These are phyloP conservation scores for Hemileia vastatrix DNA, from an alignment of 1,284 basidiomycete genomes.

Conservation along the genomic window DNA sequence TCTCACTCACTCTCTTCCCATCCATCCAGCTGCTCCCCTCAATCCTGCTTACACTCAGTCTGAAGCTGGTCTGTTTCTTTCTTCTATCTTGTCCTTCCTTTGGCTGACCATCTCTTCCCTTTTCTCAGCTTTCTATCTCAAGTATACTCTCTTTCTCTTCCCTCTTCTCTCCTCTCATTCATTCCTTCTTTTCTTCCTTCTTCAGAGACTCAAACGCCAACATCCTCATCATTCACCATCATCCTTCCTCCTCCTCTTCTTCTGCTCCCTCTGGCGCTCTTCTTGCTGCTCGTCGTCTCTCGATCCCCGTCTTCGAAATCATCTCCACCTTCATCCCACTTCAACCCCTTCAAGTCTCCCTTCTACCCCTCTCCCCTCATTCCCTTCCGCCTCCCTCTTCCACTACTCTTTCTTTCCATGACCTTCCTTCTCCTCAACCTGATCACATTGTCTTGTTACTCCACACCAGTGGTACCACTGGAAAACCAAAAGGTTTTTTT, in stretches of 20 bases:
- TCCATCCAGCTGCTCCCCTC: conserved; percentile 44
- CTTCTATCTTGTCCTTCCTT: background rate
- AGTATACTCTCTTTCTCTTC: background rate
- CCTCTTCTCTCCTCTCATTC: background rate
- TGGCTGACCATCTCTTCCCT: background rate
- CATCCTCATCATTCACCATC: conserved; percentile 11
- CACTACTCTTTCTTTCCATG: no score
- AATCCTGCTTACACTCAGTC: conserved; percentile 47
- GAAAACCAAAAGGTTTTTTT: conserved; percentile 48
- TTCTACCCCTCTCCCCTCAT: no score
- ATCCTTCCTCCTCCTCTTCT: background rate
- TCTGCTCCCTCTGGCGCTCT: conserved; percentile 7
- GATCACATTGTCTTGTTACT: conserved; percentile 15
- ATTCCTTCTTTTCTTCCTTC: background rate
- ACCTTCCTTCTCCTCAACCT: background rate
- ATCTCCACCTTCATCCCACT: background rate
- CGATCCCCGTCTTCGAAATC: conserved; percentile 15
- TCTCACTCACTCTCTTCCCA: background rate
- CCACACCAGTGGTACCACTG: conserved; percentile 59
- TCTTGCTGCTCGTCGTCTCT: conserved; percentile 12
- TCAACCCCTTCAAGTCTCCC: no score
- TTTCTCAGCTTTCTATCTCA: conserved; percentile 16
- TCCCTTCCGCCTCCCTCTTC: no score
- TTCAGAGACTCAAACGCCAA: conserved; percentile 14
- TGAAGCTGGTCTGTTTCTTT: conserved; percentile 40